Conservation (phyloP, 2,329 filamentous ascomycete genomes). For the Mycosphaerelloides madeirae region DNA sequence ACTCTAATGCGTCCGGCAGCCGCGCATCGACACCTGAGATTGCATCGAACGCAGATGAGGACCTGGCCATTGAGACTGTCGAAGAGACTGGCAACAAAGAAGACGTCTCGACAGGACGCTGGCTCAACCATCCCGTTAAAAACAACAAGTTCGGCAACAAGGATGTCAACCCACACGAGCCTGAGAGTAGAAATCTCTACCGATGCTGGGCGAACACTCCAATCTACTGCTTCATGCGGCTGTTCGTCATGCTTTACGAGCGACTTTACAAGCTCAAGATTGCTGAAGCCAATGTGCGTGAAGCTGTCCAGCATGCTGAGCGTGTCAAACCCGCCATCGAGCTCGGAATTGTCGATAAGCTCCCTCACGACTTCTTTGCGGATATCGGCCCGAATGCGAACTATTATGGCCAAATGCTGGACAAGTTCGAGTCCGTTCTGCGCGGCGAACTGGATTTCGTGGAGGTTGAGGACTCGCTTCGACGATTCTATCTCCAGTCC, state of each 20-base stretch:
- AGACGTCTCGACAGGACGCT: slow-evolving; percentile 62
- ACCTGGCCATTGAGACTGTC: slow-evolving; percentile 50
- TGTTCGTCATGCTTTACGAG: slow-evolving; percentile 86
- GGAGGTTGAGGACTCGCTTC: slow-evolving; percentile 83
- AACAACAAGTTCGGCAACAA: slow-evolving; percentile 55
- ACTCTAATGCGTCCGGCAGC: slow-evolving; percentile 70
- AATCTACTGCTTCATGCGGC: slow-evolving; percentile 90
- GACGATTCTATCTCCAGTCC: slow-evolving; percentile 83
- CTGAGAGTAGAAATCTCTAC: slow-evolving; percentile 74
- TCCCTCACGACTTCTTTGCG: slow-evolving; percentile 68
- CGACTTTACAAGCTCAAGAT: slow-evolving; percentile 79
- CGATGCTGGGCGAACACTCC: slow-evolving; percentile 89
- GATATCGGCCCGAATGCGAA: slow-evolving; percentile 60
- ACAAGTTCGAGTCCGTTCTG: slow-evolving; percentile 82
- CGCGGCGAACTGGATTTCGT: slow-evolving; percentile 74
- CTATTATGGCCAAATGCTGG: slow-evolving; percentile 81
- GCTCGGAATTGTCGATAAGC: slow-evolving; percentile 77
- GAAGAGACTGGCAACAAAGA: slow-evolving; percentile 39
- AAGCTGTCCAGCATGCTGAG: slow-evolving; percentile 68
- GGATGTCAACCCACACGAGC: slow-evolving; percentile 69
- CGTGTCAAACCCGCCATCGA: slow-evolving; percentile 75
- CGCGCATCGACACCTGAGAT: slow-evolving; percentile 86
- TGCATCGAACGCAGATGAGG: slow-evolving; percentile 71
- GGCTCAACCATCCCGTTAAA: slow-evolving; percentile 55
- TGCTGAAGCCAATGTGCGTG: slow-evolving; percentile 66